These are phyloP conservation scores for Magnaporthales sp. DNA, from an alignment of 2,329 filamentous ascomycete species.

Conservation along the genomic window DNA sequence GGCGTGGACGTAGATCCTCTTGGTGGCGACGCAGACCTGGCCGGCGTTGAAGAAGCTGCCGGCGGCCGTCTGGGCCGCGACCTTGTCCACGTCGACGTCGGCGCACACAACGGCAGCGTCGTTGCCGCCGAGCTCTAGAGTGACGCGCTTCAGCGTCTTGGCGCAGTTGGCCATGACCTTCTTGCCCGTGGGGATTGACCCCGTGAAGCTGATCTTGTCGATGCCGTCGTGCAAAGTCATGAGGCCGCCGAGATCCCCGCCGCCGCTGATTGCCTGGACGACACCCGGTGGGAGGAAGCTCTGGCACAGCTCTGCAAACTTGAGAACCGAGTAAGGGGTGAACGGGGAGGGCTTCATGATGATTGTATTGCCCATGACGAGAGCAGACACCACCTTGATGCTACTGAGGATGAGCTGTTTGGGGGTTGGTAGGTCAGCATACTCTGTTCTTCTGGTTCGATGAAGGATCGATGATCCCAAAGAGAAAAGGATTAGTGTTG, in stretches of 20 bases:
- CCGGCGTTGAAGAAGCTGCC: conserved; percentile 49
- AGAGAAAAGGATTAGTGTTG: too few relatives aligned
- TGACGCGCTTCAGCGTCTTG: conserved; percentile 31
- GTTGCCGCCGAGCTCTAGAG: conserved; percentile 36
- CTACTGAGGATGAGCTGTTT: conserved; percentile 6
- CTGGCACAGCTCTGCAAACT: conserved; percentile 40
- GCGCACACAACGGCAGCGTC: conserved; percentile 36
- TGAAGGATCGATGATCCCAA: neutral
- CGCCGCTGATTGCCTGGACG: conserved; percentile 44
- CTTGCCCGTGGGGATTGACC: conserved; percentile 38
- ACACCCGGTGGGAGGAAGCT: conserved; percentile 45
- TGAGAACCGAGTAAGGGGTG: conserved; percentile 43
- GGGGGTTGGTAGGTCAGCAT: neutral
- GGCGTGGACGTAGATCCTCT: conserved; percentile 46
- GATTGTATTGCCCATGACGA: conserved; percentile 44
- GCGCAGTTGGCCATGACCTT: conserved; percentile 20
- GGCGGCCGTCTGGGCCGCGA: conserved; percentile 32
- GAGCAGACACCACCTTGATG: conserved; percentile 30
- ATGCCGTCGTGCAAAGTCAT: conserved; percentile 46
- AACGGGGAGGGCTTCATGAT: conserved; percentile 52
- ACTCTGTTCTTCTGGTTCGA: neutral
- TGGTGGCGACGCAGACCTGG: conserved; percentile 44
- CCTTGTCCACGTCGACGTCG: conserved; percentile 33
- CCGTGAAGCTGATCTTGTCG: conserved; percentile 50
- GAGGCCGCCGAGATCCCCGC: conserved; percentile 41